Evolutionary conservation across 108 stramenopile species (phyloP).

Genomic region (Nitzschia sp.): DNA sequence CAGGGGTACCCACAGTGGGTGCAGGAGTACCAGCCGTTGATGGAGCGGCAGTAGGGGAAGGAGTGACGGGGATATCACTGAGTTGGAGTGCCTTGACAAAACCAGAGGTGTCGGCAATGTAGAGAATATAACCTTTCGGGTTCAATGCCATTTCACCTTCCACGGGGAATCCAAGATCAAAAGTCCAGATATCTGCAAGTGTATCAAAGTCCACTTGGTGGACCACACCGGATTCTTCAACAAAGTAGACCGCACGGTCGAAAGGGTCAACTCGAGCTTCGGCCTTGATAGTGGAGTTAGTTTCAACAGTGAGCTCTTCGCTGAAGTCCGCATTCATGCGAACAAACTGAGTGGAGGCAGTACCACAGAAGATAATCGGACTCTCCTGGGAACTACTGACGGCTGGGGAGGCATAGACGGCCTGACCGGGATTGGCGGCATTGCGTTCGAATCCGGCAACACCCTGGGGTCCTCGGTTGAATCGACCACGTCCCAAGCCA

Average conservation of each 20-base stretch:
- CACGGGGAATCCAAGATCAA: slow-evolving; percentile 1
- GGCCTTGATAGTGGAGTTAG: slow-evolving; percentile 14
- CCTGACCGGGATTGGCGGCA: slow-evolving; percentile 13
- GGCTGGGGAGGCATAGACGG: slow-evolving; percentile 23
- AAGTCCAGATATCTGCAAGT: slow-evolving; percentile 21
- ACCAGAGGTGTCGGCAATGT: slow-evolving; percentile 22
- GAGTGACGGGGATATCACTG: slow-evolving; percentile 17
- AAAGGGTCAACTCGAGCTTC: slow-evolving; percentile 24
- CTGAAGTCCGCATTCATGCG: slow-evolving; percentile 15
- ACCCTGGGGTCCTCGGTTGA: slow-evolving; percentile 24
- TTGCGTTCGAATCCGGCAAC: slow-evolving; percentile 15
- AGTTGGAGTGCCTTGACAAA: slow-evolving; percentile 24
- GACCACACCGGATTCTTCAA: slow-evolving; percentile 22
- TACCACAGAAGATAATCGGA: slow-evolving; percentile 28
- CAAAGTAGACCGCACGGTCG: slow-evolving; percentile 37
- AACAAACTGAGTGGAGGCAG: slow-evolving; percentile 32
- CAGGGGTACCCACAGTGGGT: background rate
- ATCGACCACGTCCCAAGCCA: slow-evolving; percentile 9
- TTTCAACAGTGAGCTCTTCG: background rate
- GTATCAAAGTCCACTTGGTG: slow-evolving; percentile 25
- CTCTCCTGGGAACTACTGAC: background rate
- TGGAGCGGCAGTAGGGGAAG: slow-evolving; percentile 20
- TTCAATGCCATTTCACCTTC: slow-evolving; percentile 37
- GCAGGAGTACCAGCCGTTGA: background rate
- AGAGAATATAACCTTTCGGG: slow-evolving; percentile 12